Base-by-base conservation (phyloP, 371 early-diverging fungal species). In the Syncephalastrum contaminatum region DNA sequence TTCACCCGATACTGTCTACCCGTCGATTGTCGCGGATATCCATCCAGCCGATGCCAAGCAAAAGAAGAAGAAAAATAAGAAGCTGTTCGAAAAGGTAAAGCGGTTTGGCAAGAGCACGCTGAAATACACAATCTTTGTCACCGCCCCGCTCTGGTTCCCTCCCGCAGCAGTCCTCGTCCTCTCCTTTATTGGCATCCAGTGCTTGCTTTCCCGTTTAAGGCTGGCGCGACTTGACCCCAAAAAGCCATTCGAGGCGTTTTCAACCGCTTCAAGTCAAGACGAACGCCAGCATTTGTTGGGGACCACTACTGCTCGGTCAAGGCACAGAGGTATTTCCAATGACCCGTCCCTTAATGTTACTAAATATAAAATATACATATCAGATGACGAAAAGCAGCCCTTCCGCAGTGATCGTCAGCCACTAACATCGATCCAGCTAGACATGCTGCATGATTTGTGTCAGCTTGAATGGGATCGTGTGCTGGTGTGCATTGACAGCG, bases 391-490 rank as follows among this genome's bases (percentile, higher is more conserved):
- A 43, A 41, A 18, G 24, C 14, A 21, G 5, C 53, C 21, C 6
- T 53, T 41, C 18, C 4, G 30, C 42, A 24, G 51, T 41, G 24
- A 10, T 39, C 12, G 15, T 45, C 16, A 21, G 44, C 15, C 5
- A 16, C 39, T 16, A 10, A 25, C 18, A 13, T 21, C 20, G 22
- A 58, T 25, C 39, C 21, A 18, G 16, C 21, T 36, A 19, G 25
- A 58, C 16, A 67, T 67, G 13, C 57, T 72, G 15, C 42, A 52
- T 36, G 52, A 75, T 40, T 40, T 86, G 21, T 67, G 66, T 22
- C 49, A 48, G 20, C 57, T 86, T 10, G 40, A 53, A 2, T 87
- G 85, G 85, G 60, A 72, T 13, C 65, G 71, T 20, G 53, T 73
- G 4, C 70, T 73, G 50, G 78, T 83, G 2, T 66, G 64, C 51